Percentiles rank a stretch among this genome's conserved stretches.
These are phyloP conservation scores for Crotalaria pallida DNA, from an alignment of 306 rosid genomes.

Conservation along the genomic window DNA sequence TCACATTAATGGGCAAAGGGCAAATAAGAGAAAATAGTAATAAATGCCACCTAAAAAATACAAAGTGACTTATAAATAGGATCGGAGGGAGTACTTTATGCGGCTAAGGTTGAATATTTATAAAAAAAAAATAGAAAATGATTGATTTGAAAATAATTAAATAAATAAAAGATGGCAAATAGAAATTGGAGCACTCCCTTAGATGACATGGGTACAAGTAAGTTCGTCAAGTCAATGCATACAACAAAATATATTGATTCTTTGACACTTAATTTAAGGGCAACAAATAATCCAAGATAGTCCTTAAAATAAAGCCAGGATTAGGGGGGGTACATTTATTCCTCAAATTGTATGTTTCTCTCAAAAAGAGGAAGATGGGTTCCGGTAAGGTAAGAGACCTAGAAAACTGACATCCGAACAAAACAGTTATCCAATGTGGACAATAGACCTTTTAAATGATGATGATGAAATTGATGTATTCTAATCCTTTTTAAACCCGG, in stretches of 20 bases:
- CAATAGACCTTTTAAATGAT: background rate
- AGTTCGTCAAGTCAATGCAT: constrained; percentile 22
- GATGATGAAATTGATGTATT: background rate
- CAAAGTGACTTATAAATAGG: no score
- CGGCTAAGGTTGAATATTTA: no score
- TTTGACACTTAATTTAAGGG: constrained; percentile 13
- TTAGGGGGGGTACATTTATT: constrained; percentile 16
- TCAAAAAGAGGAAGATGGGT: constrained; percentile 2
- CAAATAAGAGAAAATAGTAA: no score
- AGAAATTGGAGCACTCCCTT: constrained; percentile 6
- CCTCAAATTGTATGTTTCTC: constrained; percentile 17
- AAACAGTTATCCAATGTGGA: background rate
- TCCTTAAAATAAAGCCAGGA: constrained; percentile 7
- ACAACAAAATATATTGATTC: constrained; percentile 1
- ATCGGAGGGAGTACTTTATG: no score
- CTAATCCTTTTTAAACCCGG: constrained; percentile 45
- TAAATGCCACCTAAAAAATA: no score
- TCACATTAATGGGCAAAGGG: no score
- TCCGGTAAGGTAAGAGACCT: background rate
- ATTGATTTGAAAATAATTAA: no score
- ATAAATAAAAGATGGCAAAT: background rate
- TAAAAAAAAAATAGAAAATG: no score
- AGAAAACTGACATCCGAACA: constrained; percentile 16
- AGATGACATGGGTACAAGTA: constrained; percentile 21
- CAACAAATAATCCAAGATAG: constrained; percentile 10